Evolutionary conservation across 768 basidiomycete genomes (phyloP).

Genomic region (Boletus rex-veris): DNA sequence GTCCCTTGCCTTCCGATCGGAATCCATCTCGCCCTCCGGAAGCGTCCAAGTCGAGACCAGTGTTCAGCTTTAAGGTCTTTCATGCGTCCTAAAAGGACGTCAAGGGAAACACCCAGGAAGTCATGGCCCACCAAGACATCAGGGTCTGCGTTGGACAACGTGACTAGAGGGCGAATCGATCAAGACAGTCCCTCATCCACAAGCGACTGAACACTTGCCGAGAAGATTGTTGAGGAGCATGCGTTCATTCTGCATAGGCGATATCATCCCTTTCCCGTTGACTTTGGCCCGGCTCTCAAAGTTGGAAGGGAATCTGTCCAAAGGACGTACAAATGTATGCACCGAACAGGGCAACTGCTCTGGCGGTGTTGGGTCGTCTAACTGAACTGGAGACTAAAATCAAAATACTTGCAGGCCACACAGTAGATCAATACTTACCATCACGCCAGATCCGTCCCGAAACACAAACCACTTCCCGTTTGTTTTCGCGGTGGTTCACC

Average conservation of each 20-base stretch:
- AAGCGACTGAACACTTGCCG: constrained; percentile 40
- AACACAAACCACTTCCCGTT: constrained; percentile 87
- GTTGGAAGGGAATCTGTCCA: constrained; percentile 80
- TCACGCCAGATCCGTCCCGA: constrained; percentile 82
- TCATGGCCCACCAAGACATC: constrained; percentile 95
- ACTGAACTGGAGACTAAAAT: constrained; percentile 51
- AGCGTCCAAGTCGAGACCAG: constrained; percentile 91
- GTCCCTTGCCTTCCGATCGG: constrained; percentile 76
- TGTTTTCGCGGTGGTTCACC: constrained; percentile 91
- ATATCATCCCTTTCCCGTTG: constrained; percentile 65
- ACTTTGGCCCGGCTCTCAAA: constrained; percentile 70
- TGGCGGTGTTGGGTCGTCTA: constrained; percentile 91
- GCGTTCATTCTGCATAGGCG: constrained; percentile 76
- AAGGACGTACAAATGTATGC: constrained; percentile 85
- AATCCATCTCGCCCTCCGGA: constrained; percentile 82
- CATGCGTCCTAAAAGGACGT: constrained; percentile 89
- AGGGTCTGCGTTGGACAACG: constrained; percentile 83
- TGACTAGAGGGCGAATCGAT: constrained; percentile 39
- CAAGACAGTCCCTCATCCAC: neutral
- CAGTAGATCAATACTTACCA: constrained; percentile 35
- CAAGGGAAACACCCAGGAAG: constrained; percentile 84
- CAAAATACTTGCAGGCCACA: neutral
- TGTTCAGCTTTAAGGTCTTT: constrained; percentile 86
- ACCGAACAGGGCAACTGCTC: constrained; percentile 79
- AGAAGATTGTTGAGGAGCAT: constrained; percentile 81